These are phyloP conservation scores for Fusarium nelsonii DNA, from an alignment of 2,329 filamentous ascomycete genomes.

Conservation along the genomic window DNA sequence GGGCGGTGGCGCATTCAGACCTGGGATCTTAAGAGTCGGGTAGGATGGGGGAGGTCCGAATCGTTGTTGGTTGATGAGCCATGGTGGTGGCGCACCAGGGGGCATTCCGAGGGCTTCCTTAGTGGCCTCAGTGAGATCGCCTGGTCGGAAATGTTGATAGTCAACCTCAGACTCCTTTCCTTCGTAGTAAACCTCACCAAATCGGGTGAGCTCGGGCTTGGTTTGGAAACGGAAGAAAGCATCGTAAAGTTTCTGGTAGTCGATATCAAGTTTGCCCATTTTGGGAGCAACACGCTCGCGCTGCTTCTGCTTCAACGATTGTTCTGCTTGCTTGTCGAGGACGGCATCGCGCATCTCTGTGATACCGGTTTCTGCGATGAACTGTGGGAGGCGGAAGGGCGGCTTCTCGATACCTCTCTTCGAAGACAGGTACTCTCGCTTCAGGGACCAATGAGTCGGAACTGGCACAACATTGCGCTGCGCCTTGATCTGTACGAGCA, in stretches of 20 bases:
- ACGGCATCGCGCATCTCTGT: conserved; percentile 98
- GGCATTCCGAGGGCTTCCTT: conserved; percentile 95
- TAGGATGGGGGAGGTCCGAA: conserved; percentile 95
- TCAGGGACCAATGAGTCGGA: conserved; percentile 92
- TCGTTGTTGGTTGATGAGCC: conserved; percentile 97
- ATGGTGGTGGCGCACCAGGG: conserved; percentile 91
- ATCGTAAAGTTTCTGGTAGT: conserved; percentile 98
- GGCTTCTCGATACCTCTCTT: conserved; percentile 98
- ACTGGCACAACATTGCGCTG: conserved; percentile 96
- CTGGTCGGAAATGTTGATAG: conserved; percentile 87
- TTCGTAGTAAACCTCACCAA: conserved; percentile 99
- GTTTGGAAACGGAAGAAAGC: conserved; percentile 98
- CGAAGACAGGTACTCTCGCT: conserved; percentile 95
- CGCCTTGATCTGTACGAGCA: conserved; percentile 94
- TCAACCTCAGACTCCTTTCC: conserved; percentile 99
- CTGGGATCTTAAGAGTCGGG: conserved; percentile 93
- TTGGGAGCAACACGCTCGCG: conserved; percentile 94
- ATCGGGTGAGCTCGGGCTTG: conserved; percentile 92
- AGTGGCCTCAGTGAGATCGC: conserved; percentile 88
- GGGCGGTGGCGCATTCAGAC: conserved; percentile 92
- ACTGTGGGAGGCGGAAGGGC: conserved; percentile 91
- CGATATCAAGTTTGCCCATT: conserved; percentile 97
- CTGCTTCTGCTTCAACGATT: conserved; percentile 93
- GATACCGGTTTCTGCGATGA: conserved; percentile 97
- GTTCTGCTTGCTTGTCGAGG: conserved; percentile 93